phyloP scores from a whole-genome alignment of 2,329 filamentous ascomycete genomes.

The Fusarium annulatum region DNA sequence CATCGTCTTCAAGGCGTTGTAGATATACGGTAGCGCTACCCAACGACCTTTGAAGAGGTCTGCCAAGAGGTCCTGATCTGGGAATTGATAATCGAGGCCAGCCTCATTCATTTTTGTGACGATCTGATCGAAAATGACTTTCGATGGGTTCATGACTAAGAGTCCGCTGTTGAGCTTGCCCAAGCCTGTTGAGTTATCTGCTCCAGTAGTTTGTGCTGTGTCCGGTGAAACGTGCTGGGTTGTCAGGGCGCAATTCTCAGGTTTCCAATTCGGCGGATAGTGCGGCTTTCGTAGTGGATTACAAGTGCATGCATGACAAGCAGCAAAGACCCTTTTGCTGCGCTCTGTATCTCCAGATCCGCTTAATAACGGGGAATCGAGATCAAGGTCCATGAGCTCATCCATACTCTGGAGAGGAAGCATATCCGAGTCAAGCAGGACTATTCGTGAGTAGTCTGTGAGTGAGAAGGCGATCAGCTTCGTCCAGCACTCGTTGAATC shows the following conservation, averaged over 20 bases:
- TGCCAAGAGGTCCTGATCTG: conserved; percentile 15
- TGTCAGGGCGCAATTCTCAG: conserved; percentile 17
- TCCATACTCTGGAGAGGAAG: conserved; percentile 17
- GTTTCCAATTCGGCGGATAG: conserved; percentile 14
- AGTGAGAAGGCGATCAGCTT: conserved; percentile 13
- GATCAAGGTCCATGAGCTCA: conserved; percentile 12
- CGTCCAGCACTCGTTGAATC: neutral
- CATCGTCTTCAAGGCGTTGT: conserved; percentile 26
- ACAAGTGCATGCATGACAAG: conserved; percentile 23
- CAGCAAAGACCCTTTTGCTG: conserved; percentile 16
- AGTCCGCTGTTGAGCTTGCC: conserved; percentile 25
- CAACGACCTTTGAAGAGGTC: conserved; percentile 7
- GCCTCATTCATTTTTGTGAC: neutral
- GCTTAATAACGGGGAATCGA: neutral
- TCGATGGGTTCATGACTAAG: conserved; percentile 15
- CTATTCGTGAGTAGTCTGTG: conserved; percentile 1
- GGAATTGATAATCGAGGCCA: neutral
- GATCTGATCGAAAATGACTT: neutral
- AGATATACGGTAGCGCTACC: conserved; percentile 10
- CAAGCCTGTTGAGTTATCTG: neutral
- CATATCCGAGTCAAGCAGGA: conserved; percentile 21
- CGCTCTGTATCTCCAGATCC: fast-evolving
- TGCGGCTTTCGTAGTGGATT: conserved; percentile 10
- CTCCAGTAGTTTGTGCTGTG: neutral
- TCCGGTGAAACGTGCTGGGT: conserved; percentile 3